Base-by-base conservation (phyloP, 495 filamentous ascomycete genomes). In the Thozetella sp. region DNA sequence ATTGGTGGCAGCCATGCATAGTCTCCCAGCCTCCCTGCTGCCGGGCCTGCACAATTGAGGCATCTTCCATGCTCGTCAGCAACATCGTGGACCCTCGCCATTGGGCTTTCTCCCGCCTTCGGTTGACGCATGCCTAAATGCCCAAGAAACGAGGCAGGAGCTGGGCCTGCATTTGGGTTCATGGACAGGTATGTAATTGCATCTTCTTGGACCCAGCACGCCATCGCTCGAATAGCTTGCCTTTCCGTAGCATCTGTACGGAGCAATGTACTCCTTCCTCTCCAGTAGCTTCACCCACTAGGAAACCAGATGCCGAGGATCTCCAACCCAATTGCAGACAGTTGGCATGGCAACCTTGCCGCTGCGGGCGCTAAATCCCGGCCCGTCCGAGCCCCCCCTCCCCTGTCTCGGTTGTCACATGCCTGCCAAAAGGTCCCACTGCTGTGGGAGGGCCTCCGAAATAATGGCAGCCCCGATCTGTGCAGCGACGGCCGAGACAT, bases 321-420 rank as follows among this genome's bases (percentile, higher is more conserved):
- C 30, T 15, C 30, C 15, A n/a, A n/a, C n/a, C 30, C 9, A 48
- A 48, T 48, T 10, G 6, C 43, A 48, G 26, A 4, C 26, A 50
- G 66, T 66, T 68, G 66, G 56, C 60, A 62, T 61, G 53, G 61
- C 63, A 63, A 66, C 66, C 27, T 46, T 26, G 34, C 46, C 26
- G 4, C 26, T 25, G 6, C 43, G 43, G 43, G 43, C 25, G 53
- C 43, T 48, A 52, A 59, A 25, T 54, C 48, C 54, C 25, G 59
- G 60, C 30, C 43, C 46, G 54, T 57, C 60, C 23, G 30, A 54
- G 60, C 60, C 53, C 54, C 24, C 22, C n/a, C 56, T 51, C 19
- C 57, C 30, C 55, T 59, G 58, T 61, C 56, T 57, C 56, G 58
- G 20, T 51, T 52, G 57, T 67, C 65, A 64, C 62, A 62, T 67